phyloP scores from a whole-genome alignment of 371 early-diverging fungal species.

The Mucor irregularis region DNA sequence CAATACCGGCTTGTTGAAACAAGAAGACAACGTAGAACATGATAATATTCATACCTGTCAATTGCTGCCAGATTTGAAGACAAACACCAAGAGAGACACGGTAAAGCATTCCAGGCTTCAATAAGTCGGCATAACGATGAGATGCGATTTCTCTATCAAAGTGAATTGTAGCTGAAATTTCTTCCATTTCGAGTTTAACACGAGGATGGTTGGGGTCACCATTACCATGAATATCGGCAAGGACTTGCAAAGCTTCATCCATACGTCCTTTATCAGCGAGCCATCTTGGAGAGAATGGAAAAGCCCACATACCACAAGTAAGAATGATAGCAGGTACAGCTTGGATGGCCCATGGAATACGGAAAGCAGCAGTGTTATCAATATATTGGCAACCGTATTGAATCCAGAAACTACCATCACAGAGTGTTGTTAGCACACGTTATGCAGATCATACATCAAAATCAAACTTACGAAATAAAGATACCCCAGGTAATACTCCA shows the following conservation, averaged over 20 bases:
- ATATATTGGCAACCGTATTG: constrained; percentile 27
- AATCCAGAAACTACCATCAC: constrained; percentile 26
- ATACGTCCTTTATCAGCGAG: constrained; percentile 54
- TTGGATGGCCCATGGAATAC: constrained; percentile 83
- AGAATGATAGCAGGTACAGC: constrained; percentile 76
- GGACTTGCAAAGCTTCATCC: constrained; percentile 50
- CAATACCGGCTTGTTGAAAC: constrained; percentile 43
- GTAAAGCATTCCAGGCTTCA: constrained; percentile 51
- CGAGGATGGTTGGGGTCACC: constrained; percentile 37
- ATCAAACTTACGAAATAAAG: constrained; percentile 47
- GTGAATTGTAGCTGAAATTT: constrained; percentile 69
- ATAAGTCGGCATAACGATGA: constrained; percentile 18
- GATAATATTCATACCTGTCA: constrained; percentile 74
- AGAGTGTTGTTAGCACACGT: too few species aligned
- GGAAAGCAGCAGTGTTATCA: constrained; percentile 59
- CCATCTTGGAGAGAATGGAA: constrained; percentile 47
- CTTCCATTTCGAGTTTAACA: constrained; percentile 58
- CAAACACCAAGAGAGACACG: constrained; percentile 72
- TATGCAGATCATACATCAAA: too few species aligned
- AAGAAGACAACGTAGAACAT: constrained; percentile 49
- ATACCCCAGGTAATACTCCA: constrained; percentile 75
- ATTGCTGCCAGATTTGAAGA: constrained; percentile 75
- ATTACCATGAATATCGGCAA: constrained; percentile 53
- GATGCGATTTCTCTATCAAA: constrained; percentile 71
- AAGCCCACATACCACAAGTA: constrained; percentile 59